phyloP scores from a whole-genome alignment of 148 eudicot genomes.

The Heliosperma pusillum region DNA sequence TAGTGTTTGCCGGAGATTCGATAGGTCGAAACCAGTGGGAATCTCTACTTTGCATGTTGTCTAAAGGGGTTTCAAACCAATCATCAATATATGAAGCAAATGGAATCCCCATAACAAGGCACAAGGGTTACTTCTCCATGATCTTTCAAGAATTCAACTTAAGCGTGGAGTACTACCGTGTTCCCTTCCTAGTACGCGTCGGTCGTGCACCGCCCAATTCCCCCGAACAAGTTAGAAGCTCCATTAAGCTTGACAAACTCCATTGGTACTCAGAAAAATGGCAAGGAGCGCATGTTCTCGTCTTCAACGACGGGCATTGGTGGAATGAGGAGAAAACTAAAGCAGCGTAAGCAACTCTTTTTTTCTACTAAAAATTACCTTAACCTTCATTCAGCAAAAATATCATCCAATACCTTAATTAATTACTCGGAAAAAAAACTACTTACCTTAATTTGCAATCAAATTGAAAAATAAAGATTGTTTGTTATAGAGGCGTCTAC shows the following conservation, averaged over 20 bases:
- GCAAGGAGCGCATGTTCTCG: slow-evolving; percentile 48
- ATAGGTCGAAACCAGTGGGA: slow-evolving; percentile 84
- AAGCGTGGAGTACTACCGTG: slow-evolving; percentile 65
- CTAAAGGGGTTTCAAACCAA: slow-evolving; percentile 51
- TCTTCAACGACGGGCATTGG: slow-evolving; percentile 68
- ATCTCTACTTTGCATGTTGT: slow-evolving; percentile 61
- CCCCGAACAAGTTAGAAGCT: slow-evolving; percentile 36
- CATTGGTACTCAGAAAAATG: slow-evolving; percentile 61
- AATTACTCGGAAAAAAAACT: too few relatives aligned
- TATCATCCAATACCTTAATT: too few relatives aligned
- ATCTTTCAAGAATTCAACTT: slow-evolving; percentile 54
- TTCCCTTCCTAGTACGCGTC: slow-evolving; percentile 49
- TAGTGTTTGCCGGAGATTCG: slow-evolving; percentile 73
- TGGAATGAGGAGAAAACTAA: slow-evolving; percentile 70
- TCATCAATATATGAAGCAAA: slow-evolving; percentile 51
- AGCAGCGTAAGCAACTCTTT: slow-evolving; percentile 36
- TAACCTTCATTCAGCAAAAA: too few relatives aligned
- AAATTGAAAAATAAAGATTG: not conserved
- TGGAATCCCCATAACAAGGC: slow-evolving; percentile 62
- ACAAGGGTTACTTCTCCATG: slow-evolving; percentile 62
- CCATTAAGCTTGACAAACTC: slow-evolving; percentile 54
- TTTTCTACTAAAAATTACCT: too few relatives aligned
- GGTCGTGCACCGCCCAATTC: slow-evolving; percentile 45
- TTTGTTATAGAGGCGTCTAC: slow-evolving; percentile 50
- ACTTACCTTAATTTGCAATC: not conserved